Evolutionary conservation across 2,329 filamentous ascomycete genomes (phyloP).

Genomic region (Nannizziopsis arthrosporioides): DNA sequence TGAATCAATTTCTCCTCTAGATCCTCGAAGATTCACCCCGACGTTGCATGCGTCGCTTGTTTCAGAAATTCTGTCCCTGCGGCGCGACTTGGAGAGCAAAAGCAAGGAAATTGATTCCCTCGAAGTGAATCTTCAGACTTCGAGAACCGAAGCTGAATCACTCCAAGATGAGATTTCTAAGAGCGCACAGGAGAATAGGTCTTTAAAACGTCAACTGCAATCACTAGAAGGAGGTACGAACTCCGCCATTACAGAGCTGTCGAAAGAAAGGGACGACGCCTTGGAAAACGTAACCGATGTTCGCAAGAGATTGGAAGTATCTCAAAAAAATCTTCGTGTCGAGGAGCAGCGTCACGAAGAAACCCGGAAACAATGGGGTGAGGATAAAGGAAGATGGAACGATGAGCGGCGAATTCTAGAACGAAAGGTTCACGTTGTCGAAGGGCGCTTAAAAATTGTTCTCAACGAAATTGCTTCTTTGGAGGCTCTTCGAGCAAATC

Average conservation of each 20-base stretch:
- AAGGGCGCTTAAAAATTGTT: conserved; percentile 70
- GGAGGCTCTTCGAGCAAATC: conserved; percentile 24
- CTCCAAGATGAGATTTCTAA: conserved; percentile 51
- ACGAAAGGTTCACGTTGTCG: conserved; percentile 77
- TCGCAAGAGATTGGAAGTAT: conserved; percentile 61
- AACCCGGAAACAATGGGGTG: conserved; percentile 67
- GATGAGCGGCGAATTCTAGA: conserved; percentile 72
- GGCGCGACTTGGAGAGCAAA: conserved; percentile 85
- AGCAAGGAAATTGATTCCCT: conserved; percentile 73
- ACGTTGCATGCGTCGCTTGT: conserved; percentile 90
- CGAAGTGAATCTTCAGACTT: conserved; percentile 60
- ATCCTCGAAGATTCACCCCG: conserved; percentile 86
- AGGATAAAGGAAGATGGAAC: conserved; percentile 75
- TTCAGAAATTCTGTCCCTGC: conserved; percentile 77
- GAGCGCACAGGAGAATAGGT: conserved; percentile 63
- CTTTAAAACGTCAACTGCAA: conserved; percentile 72
- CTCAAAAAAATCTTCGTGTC: conserved; percentile 63
- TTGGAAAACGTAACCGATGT: conserved; percentile 60
- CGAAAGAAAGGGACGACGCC: conserved; percentile 74
- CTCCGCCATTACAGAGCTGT: conserved; percentile 71
- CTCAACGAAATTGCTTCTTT: conserved; percentile 61
- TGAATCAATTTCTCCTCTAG: conserved; percentile 62
- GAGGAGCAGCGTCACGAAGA: conserved; percentile 76
- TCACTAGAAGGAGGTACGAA: conserved; percentile 79
- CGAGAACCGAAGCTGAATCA: conserved; percentile 62